Evolutionary conservation across 2,329 filamentous ascomycete genomes (phyloP), one percentile per base, ranked within the genome.

Genomic region (Annulohypoxylon truncatum): DNA sequence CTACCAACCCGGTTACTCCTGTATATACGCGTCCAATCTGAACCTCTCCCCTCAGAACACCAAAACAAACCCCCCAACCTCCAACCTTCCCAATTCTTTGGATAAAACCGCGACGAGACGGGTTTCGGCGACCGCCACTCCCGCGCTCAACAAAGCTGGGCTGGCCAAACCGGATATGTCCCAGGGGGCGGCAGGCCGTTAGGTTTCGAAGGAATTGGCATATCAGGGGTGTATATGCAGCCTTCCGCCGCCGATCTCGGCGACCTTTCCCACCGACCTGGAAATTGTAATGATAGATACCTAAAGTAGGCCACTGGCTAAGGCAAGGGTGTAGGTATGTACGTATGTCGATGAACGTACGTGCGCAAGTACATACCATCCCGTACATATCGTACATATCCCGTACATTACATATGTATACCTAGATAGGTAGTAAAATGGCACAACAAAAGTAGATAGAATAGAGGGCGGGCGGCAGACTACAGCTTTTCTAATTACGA

Each of bases 241-340:
- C 60, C 42, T 57, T 46, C 66, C 66, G 66, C 15, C 31, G 66
- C 63, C 66, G 66, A 69, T 61, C 29, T 66, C 66, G 66, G 66
- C 63, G 4, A n/a, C 44, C 24, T 8, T 20, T 28, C 38, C 38
- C 38, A 42, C 22, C 7, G 18, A 42, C 42, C 22, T 46, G 51
- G 9, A n/a, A 51, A 28, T 33, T 40, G 20, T 31, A 40, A 40
- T 38, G n/a, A 38, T 38, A 46, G 58, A 61, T 54, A 12, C 38
- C 13, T 38, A 4, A 31, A 22, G 15, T 28, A 31, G 40, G 20
- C 15, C 8, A 33, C n/a, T n/a, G n/a, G n/a, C n/a, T n/a, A n/a
- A 38, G 6, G n/a, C 15, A 38, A 38, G 29, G 29, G 10, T 31
- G 10, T 31, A 31, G 29, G 29, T 10, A 31, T 31, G 29, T 31